These are phyloP conservation scores for Grigorovia humatica DNA, from an alignment of 805 yeast species.

Conservation along the genomic window DNA sequence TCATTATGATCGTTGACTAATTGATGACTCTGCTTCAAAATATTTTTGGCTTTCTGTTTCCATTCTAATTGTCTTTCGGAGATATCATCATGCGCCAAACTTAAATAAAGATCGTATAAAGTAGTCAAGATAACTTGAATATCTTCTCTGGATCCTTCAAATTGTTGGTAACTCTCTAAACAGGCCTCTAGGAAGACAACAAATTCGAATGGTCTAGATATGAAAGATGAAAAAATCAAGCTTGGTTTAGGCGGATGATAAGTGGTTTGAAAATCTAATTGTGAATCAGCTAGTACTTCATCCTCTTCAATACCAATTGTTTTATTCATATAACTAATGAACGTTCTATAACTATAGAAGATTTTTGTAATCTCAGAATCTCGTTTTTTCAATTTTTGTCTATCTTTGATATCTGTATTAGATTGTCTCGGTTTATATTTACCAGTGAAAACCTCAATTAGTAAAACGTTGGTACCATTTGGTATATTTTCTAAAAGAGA, in stretches of 20 bases:
- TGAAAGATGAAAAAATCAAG: constrained; percentile 75
- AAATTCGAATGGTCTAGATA: constrained; percentile 79
- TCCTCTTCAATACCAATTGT: constrained; percentile 16
- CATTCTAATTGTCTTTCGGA: constrained; percentile 38
- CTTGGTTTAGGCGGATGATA: constrained; percentile 90
- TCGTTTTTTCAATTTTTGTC: constrained; percentile 1
- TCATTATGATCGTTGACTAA: constrained; percentile 27
- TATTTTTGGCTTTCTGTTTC: constrained; percentile 50
- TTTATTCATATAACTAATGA: constrained; percentile 43
- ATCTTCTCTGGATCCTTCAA: constrained; percentile 60
- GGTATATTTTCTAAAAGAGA: constrained; percentile 58
- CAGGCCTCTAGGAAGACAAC: constrained; percentile 91
- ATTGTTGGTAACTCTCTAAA: constrained; percentile 61
- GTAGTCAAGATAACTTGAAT: constrained; percentile 66
- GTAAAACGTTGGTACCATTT: constrained; percentile 66
- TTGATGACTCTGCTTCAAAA: constrained; percentile 39
- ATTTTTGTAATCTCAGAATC: constrained; percentile 20
- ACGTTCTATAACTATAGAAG: constrained; percentile 46
- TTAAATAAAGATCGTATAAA: constrained; percentile 69
- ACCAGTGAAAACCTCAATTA: constrained; percentile 86
- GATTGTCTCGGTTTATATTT: constrained; percentile 43
- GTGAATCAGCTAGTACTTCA: constrained; percentile 3
- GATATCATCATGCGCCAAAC: constrained; percentile 37
- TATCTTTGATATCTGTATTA: constrained; percentile 2
- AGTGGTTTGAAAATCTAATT: constrained; percentile 33